Conservation (phyloP, 73 alveolate species). For the Stentor roeselii region DNA sequence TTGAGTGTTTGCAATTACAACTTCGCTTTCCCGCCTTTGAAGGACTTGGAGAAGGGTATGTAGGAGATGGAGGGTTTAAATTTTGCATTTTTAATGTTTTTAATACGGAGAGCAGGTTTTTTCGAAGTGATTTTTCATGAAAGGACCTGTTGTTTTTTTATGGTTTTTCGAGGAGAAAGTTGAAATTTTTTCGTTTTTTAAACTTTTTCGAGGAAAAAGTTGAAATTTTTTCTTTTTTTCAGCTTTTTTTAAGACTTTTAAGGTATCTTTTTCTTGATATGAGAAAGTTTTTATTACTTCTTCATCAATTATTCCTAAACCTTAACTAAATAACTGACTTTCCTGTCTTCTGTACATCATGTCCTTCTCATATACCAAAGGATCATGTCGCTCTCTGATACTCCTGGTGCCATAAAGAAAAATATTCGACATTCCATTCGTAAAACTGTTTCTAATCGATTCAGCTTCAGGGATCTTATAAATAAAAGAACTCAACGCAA, state of each 20-base stretch:
- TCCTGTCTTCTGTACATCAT: not conserved
- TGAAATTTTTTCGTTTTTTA: too few species aligned
- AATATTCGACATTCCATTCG: not conserved
- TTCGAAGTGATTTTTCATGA: too few species aligned
- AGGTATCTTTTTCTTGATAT: too few species aligned
- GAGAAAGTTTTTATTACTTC: too few species aligned
- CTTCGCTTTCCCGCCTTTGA: conserved; percentile 31
- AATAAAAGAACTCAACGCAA: not conserved
- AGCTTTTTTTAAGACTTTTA: too few species aligned
- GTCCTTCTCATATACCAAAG: not conserved
- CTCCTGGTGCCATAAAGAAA: not conserved
- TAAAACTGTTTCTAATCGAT: not conserved
- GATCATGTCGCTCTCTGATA: not conserved
- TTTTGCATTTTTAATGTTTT: conserved; percentile 16
- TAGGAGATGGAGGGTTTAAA: conserved; percentile 34
- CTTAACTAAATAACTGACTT: too few species aligned
- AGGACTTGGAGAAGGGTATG: not conserved
- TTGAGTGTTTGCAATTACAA: conserved; percentile 88
- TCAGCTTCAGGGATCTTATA: too few species aligned
- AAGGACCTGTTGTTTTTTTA: too few species aligned
- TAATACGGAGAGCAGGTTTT: not conserved
- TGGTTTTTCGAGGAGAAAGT: too few species aligned
- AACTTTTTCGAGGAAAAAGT: too few species aligned
- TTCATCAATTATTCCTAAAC: too few species aligned
- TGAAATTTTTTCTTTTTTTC: too few species aligned